A percentile compares a stretch with the other conserved stretches of the same genome.
Conservation (phyloP, 164 flowering plant species). For the Stephania yunnanensis region DNA sequence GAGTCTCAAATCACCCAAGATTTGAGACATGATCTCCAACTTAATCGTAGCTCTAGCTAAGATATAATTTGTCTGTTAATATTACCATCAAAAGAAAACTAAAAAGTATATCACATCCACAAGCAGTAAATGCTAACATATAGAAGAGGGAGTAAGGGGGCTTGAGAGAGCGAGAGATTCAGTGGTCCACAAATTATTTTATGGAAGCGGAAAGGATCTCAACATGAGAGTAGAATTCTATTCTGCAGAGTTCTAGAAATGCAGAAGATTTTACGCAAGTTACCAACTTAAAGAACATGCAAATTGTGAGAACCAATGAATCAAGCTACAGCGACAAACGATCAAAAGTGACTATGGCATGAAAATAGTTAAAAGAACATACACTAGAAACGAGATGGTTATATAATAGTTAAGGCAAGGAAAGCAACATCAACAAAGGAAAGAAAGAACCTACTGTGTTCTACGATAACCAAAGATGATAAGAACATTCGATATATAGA, state of each 20-base stretch:
- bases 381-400: not conserved
- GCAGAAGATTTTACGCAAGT: not conserved
- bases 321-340: not conserved
- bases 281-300: not conserved
- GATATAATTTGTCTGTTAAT: not conserved
- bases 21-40: not conserved
- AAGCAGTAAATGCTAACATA: not conserved
- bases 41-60: not conserved
- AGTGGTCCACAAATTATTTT: not conserved
- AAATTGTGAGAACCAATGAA: not conserved
- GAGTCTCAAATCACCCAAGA: not conserved
- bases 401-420: not conserved
- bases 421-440: conserved; percentile 4
- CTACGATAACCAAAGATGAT: conserved; percentile 8
- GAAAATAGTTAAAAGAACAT: not conserved
- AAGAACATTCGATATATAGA: not conserved
- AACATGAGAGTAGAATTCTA: not conserved
- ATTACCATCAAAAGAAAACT: not conserved
- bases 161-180: not conserved
- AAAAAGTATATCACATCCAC: not conserved
- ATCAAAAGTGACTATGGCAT: not conserved
- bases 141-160: not conserved
- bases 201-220: not conserved
- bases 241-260: not conserved
- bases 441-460: conserved; percentile 6